These are phyloP conservation scores for Metschnikowia borealis DNA, from an alignment of 805 yeast species.

Conservation along the genomic window DNA sequence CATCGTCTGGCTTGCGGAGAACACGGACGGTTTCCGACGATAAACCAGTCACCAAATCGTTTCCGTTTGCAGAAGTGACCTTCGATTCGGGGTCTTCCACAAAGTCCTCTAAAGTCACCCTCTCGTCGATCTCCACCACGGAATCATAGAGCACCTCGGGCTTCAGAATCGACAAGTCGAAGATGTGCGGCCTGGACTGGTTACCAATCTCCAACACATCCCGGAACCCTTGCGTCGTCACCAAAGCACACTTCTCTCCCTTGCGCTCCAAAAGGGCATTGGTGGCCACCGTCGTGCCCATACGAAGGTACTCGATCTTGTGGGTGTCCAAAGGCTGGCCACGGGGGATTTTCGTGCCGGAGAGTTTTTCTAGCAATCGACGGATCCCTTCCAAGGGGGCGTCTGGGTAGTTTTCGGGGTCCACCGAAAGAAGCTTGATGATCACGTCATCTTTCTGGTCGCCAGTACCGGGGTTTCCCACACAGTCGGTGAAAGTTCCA, in stretches of 20 bases:
- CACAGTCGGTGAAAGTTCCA: conserved; percentile 20
- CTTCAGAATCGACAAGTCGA: conserved; percentile 72
- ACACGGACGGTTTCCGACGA: conserved; percentile 34
- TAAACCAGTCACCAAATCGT: conserved; percentile 32
- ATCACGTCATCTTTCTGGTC: conserved; percentile 17
- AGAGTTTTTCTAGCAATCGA: conserved; percentile 14
- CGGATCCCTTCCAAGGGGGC: conserved; percentile 20
- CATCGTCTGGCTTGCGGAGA: conserved; percentile 29
- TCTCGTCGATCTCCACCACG: conserved; percentile 83
- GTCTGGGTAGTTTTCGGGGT: conserved; percentile 18
- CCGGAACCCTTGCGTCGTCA: conserved; percentile 84
- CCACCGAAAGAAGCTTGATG: conserved; percentile 17
- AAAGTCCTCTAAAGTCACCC: conserved; percentile 65
- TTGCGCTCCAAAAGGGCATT: conserved; percentile 90
- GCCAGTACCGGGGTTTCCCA: conserved; percentile 20
- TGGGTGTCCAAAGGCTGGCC: conserved; percentile 18
- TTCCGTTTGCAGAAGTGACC: conserved; percentile 19
- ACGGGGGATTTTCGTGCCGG: conserved; percentile 13
- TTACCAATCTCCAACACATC: conserved; percentile 84
- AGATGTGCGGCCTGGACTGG: conserved; percentile 87
- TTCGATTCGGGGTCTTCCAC: conserved; percentile 13
- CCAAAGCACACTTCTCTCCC: conserved; percentile 81
- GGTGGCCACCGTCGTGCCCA: conserved; percentile 58
- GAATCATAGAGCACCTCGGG: conserved; percentile 67
- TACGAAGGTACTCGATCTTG: conserved; percentile 19